Evolutionary conservation across 805 yeast species (phyloP), one percentile per base, ranked within the genome.

Genomic region (Candida ponderosae): DNA sequence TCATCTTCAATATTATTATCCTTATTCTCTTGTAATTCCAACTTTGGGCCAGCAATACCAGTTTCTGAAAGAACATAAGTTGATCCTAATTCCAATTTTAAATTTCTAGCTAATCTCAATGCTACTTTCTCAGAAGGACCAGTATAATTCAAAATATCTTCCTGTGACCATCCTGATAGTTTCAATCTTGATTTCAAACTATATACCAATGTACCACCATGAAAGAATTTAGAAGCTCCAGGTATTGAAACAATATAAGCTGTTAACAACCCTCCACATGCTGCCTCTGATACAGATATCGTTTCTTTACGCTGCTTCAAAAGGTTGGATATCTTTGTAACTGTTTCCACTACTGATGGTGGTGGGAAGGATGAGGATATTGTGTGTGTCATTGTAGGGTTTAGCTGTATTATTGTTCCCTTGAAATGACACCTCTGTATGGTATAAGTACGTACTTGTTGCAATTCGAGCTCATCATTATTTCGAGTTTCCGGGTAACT

Each of bases 221-320:
- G 82, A 49, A 81, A 86, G 60, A 82, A 87, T 41, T 69, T 62
- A 9, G 93, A 81, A 0, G 95, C 95, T 4, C 96, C 95, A 0
- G 94, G 89, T 4, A 83, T 76, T 1, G 90, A 74, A 6, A 87
- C 87, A 17, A 86, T 56, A 50, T 83, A 85, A 1, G 95, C 84
- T 4, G 93, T 79, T 7, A 86, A 62, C 14, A 86, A 66, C 0
- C 96, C 96, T 8, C 96, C 96, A 56, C 95, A 86, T 0, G 95
- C 94, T 3, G 89, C 88, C 50, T 86, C 96, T 6, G 89, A 78
- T 1, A 83, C 81, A 0, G 94, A 84, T 18, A 86, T 61, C 1
- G 95, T 82, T 53, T 80, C 79, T 13, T 68, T 58, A 20, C 77
- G 64, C 16, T 56, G 53, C 16, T 72, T 59, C 18, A 86, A 65